Conservation (phyloP, 2,329 filamentous ascomycete species). For the Colletotrichum cereale region DNA sequence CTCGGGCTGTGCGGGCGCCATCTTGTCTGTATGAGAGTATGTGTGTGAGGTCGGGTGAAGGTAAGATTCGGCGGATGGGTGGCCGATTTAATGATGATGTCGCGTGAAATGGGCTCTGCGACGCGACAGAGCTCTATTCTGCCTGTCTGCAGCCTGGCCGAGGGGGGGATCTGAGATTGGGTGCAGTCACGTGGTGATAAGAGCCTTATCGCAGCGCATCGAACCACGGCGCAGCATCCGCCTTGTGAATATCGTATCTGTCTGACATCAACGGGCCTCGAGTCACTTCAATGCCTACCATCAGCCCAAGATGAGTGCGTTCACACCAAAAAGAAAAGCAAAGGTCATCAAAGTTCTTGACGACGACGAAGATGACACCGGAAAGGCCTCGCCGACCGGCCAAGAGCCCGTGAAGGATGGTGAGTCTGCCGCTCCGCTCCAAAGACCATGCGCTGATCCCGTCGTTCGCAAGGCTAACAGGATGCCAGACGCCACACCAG, state of each 20-base stretch:
- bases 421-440: constrained; percentile 48
- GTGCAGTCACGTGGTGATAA: constrained; percentile 64
- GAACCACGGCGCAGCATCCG: neutral
- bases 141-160: constrained; percentile 28
- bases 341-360: constrained; percentile 81
- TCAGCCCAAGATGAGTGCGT: constrained; percentile 62
- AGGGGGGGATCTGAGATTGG: constrained; percentile 36
- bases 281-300: neutral
- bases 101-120: constrained; percentile 34
- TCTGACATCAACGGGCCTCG: neutral
- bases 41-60: neutral
- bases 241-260: neutral
- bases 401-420: constrained; percentile 51
- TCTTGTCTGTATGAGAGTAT: constrained; percentile 61
- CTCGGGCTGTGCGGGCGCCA: constrained; percentile 99
- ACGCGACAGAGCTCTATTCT: constrained; percentile 32
- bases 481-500: constrained; percentile 24
- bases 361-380: constrained; percentile 65
- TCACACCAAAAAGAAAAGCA: constrained; percentile 74
- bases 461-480: constrained; percentile 40
- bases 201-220: constrained; percentile 44
- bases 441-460: constrained; percentile 45
- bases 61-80: constrained; percentile 9
- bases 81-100: constrained; percentile 17
- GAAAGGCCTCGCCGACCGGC: constrained; percentile 40